Base-by-base conservation (phyloP, 2,329 filamentous ascomycete genomes). In the Aspergillus sp. region DNA sequence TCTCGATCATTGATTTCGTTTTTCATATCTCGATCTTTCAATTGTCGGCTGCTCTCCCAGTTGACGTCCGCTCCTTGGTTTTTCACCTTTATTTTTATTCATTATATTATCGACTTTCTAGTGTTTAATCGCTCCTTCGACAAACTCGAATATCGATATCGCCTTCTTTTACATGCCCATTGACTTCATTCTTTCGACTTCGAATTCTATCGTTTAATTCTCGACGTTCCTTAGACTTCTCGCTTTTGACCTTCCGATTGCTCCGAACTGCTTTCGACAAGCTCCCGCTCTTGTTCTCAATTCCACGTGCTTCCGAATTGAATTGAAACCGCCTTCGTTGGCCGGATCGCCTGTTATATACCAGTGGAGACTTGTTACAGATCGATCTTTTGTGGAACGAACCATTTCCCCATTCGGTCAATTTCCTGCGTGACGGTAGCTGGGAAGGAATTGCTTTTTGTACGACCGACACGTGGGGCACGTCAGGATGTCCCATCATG, bases 11-110 rank as follows among this genome's bases (percentile, higher is more conserved):
- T n/a, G 24, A 42, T 59, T 52, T 58, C 52, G 49, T 49, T 57
- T 45, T 36, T 57, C 57, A 47, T 36, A 51, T 46, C 59, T 57
- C 6, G 26, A 46, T 42, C 31, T 50, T 39, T 42, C 16, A n/a
- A 36, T 59, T 59, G 65, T 68, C 63, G 56, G 59, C 61, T 63
- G 32, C 36, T 49, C 36, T 58, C 50, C 54, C 66, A 59, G 61
- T 57, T 62, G 65, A 68, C 64, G 61, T 67, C 66, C 66, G 26
- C 63, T 68, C 66, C 59, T 68, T 68, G 60, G 26, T 59, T 53
- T 55, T 54, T 6, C 31, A 54, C 24, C 4, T 49, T 49, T 6
- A 51, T 20, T 29, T 14, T n/a, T 16, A 24, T 11, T 46, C 20
- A 16, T 12, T 22, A 16, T 12, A 20, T 14, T 20, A 47, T 47